phyloP scores from a whole-genome alignment of 768 basidiomycete species.

The Lactarius pseudohatsudake region DNA sequence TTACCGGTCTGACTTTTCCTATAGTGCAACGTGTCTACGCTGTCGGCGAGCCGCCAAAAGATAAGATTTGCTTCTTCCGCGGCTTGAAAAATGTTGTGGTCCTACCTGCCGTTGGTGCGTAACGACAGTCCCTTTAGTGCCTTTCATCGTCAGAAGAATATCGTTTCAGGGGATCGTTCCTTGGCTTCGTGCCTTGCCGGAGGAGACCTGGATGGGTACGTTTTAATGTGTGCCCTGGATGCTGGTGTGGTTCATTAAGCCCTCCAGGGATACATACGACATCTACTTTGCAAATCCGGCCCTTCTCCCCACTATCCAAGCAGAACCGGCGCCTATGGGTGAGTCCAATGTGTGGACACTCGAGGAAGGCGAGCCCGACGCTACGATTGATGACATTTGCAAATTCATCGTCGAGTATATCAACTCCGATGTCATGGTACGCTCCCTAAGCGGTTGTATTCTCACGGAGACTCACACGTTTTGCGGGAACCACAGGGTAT shows the following conservation, averaged over 20 bases:
- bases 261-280: slow-evolving; percentile 27
- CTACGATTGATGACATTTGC: slow-evolving; percentile 68
- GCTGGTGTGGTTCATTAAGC: not conserved
- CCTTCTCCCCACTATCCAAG: slow-evolving; percentile 53
- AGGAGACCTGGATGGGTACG: slow-evolving; percentile 76
- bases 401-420: slow-evolving; percentile 85
- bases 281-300: slow-evolving; percentile 51
- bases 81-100: slow-evolving; percentile 33
- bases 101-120: slow-evolving; percentile 28
- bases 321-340: slow-evolving; percentile 46
- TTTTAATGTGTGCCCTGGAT: not conserved
- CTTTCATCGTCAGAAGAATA: not conserved
- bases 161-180: slow-evolving; percentile 51
- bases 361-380: slow-evolving; percentile 38
- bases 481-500: slow-evolving; percentile 52
- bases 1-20: not conserved
- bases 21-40: slow-evolving; percentile 34
- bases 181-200: slow-evolving; percentile 71
- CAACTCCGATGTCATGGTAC: slow-evolving; percentile 74
- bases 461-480: not conserved
- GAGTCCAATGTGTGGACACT: slow-evolving; percentile 18
- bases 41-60: slow-evolving; percentile 34
- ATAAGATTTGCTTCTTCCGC: slow-evolving; percentile 28
- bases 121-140: not conserved
- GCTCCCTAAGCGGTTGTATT: slow-evolving; percentile 22